Base-by-base conservation (phyloP, 1,139 yeast genomes). In the Saccharomyces hybrid region DNA sequence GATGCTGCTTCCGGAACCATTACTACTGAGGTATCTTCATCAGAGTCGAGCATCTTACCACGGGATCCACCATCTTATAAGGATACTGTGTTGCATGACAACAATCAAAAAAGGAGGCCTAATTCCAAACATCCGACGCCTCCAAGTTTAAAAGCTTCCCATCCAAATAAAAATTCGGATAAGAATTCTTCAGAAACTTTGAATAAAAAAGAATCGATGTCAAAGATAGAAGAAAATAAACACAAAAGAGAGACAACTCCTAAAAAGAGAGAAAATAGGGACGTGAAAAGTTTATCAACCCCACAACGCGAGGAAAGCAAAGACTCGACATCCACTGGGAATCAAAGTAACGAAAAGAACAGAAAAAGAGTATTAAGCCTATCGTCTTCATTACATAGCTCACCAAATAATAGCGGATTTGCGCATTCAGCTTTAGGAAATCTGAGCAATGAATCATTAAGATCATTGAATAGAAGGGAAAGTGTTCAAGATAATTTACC, bases 1-100 rank as follows among this genome's bases (percentile, higher is more conserved):
- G 8, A 62, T 63, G 6, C 61, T 60, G 51, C 65, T 7, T 14
- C 19, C 6, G 41, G 51, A 13, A 23, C 47, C 3, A 29, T 31
- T 3, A 44, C 50, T n/a, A 41, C 50, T 4, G 31, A 48, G 34
- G 31, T 14, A 26, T 28, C 49, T 25, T 50, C 50, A 8, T 46
- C 50, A 13, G 27, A 38, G 14, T 47, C 44, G 27, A 31, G 7
- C n/a, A 49, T 47, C 11, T 28, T 76, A 4, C 81, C 81, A 42
- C 59, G 49, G 38, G 57, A 66, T 32, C 77, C 78, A 7, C 78
- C 77, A 9, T 55, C 69, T 2, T 74, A 73, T 57, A 62, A 56
- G 13, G 74, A 70, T 9, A 65, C 64, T 25, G 50, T 69, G 49
- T 55, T 14, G 49, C 32, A 34, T 19, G 41, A 25, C 16, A 46